These are phyloP conservation scores for Phaeosphaeria sp. DNA, from an alignment of 2,329 filamentous ascomycete genomes.

Conservation along the genomic window DNA sequence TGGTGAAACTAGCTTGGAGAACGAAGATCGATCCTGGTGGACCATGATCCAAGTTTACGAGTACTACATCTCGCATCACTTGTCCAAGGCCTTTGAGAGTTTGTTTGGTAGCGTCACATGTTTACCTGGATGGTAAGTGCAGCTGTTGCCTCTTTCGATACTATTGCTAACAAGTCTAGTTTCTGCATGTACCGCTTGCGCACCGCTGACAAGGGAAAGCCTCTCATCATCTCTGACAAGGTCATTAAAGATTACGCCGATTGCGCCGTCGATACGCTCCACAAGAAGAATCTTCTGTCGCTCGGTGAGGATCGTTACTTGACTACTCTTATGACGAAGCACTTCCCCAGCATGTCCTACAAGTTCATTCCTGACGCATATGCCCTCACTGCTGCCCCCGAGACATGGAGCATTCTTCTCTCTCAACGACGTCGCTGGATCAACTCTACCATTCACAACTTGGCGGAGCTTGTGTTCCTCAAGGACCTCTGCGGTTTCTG, in stretches of 20 bases:
- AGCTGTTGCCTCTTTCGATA: not conserved
- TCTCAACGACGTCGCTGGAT: constrained; percentile 99
- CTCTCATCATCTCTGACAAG: constrained; percentile 88
- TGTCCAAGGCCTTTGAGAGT: constrained; percentile 96
- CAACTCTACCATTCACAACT: constrained; percentile 97
- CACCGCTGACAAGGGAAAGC: constrained; percentile 91
- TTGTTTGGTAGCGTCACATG: constrained; percentile 98
- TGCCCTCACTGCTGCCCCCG: constrained; percentile 90
- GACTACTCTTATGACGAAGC: constrained; percentile 96
- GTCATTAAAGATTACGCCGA: constrained; percentile 89
- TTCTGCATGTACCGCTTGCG: constrained; percentile 99
- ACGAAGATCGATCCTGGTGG: constrained; percentile 95
- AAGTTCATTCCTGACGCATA: constrained; percentile 95
- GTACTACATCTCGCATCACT: constrained; percentile 98
- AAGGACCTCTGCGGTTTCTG: constrained; percentile 98
- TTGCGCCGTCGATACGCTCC: constrained; percentile 88
- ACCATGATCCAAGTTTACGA: constrained; percentile 99
- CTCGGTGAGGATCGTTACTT: constrained; percentile 97
- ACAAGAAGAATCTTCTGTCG: constrained; percentile 91
- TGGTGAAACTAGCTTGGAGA: constrained; percentile 94
- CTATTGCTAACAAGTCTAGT: constrained; percentile 59
- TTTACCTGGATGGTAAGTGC: constrained; percentile 93
- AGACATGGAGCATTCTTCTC: constrained; percentile 90
- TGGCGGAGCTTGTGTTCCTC: constrained; percentile 87
- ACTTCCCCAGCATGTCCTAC: constrained; percentile 94